phyloP scores from a whole-genome alignment of 2,329 filamentous ascomycete species.

The Pseudopithomyces chartarum region DNA sequence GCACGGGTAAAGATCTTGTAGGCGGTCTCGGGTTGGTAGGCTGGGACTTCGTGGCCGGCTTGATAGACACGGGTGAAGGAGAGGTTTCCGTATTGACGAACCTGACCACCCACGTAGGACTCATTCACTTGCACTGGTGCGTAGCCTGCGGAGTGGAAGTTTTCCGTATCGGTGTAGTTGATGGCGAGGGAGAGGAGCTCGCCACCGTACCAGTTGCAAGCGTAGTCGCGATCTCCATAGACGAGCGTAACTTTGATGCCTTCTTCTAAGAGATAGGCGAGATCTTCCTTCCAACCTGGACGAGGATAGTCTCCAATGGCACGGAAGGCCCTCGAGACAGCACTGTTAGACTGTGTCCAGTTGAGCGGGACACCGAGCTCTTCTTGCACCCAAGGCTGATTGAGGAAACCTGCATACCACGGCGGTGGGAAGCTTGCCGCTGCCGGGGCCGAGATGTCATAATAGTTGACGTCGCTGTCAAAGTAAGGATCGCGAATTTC shows the following conservation, averaged over 20 bases:
- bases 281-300: constrained; percentile 53
- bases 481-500: constrained; percentile 54
- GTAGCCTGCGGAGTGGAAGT: constrained; percentile 72
- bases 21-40: constrained; percentile 53
- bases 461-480: constrained; percentile 56
- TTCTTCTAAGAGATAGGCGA: constrained; percentile 60
- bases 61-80: constrained; percentile 58
- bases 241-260: constrained; percentile 40
- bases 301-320: constrained; percentile 55
- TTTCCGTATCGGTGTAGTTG: constrained; percentile 54
- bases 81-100: constrained; percentile 75
- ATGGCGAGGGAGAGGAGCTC: constrained; percentile 69
- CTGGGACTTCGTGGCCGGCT: constrained; percentile 59
- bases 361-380: constrained; percentile 66
- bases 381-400: constrained; percentile 60
- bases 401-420: constrained; percentile 62
- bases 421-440: constrained; percentile 47
- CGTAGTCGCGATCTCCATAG: constrained; percentile 47
- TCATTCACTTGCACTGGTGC: constrained; percentile 71
- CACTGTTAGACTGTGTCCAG: constrained; percentile 52
- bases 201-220: constrained; percentile 72
- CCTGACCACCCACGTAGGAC: constrained; percentile 71
- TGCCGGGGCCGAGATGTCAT: constrained; percentile 60
- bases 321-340: constrained; percentile 55
- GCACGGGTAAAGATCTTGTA: constrained; percentile 60